These are phyloP conservation scores for Talaromyces sp. DNA, from an alignment of 2,329 filamentous ascomycete species.

Conservation along the genomic window DNA sequence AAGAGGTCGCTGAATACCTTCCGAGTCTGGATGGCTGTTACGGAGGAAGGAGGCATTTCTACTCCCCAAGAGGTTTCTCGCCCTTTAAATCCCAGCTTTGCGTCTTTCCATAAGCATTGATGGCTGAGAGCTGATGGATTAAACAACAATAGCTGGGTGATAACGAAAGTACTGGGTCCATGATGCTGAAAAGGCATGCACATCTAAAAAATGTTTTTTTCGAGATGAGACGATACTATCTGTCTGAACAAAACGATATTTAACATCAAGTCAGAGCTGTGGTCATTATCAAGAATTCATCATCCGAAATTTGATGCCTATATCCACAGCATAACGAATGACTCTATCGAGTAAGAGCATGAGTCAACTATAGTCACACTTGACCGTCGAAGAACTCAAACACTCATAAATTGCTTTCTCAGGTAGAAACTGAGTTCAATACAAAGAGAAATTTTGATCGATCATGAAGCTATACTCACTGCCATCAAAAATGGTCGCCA, in stretches of 20 bases:
- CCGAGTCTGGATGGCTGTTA: not conserved
- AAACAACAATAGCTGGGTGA: not conserved
- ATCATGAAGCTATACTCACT: not conserved
- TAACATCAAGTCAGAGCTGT: not conserved
- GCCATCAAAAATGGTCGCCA: not conserved
- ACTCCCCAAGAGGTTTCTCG: not conserved
- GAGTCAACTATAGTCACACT: not conserved
- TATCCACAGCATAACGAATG: not conserved
- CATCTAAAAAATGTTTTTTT: not conserved
- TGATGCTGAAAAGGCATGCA: not conserved
- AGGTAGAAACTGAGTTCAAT: not conserved
- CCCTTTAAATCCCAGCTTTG: too few relatives aligned
- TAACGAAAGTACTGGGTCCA: not conserved
- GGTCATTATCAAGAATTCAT: not conserved
- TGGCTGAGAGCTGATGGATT: not conserved
- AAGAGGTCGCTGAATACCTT: not conserved
- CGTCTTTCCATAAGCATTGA: not conserved
- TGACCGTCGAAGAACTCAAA: not conserved
- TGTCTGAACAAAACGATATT: not conserved
- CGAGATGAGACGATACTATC: not conserved
- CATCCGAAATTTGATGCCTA: not conserved
- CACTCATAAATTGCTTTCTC: not conserved
- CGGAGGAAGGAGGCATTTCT: not conserved
- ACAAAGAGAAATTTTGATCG: not conserved
- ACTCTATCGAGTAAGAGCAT: not conserved